Evolutionary conservation across 2,329 filamentous ascomycete species (phyloP), one percentile per base, ranked within the genome.

Genomic region (Phyllosticta citriasiana): DNA sequence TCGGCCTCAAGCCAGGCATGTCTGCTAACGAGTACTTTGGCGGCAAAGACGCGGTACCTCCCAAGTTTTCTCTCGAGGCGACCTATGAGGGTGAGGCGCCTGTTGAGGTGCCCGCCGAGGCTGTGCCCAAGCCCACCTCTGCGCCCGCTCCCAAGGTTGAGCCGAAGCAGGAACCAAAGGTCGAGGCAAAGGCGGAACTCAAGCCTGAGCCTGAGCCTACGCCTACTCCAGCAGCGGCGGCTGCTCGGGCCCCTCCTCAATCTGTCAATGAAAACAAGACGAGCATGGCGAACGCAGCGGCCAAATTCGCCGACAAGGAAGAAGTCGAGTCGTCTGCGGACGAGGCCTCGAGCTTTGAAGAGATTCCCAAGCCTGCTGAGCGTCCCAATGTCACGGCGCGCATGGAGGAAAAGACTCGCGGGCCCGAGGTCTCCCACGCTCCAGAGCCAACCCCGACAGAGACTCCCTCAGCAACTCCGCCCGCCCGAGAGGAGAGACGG

Each of bases 61-160:
- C 91, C 63, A 97, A 96, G 82, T 92, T 99, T 71, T 93, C 94
- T 66, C 84, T 99, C 68, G 92, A 95, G 75, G 92, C 89, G 68
- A 75, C 97, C 55, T 97, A 95, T 74, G 91, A 96, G 51, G 92
- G 92, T 60, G 84, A 84, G 64, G 88, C 86, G 5, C 86, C 91
- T 3, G 85, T 88, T 67, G 91, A 96, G 76, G 82, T 96, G 19
- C 72, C 88, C 4, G 78, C 85, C 6, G 85, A 89, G 67, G 86
- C 85, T 73, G 88, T 86, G 73, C 79, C 87, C 25, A 19, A 33
- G 30, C 33, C 55, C 2, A 30, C 24, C 25, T 75, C 81, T 9
- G 71, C 77, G 12, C 73, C 71, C 22, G 64, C 70, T n/a, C 68
- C 71, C 6, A 83, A 74, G 80, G 80, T 68, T 82, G 85, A 67